Evolutionary conservation across 345 rosid genomes (phyloP), one percentile per base, ranked within the genome.

Genomic region (Garcia nutans): DNA sequence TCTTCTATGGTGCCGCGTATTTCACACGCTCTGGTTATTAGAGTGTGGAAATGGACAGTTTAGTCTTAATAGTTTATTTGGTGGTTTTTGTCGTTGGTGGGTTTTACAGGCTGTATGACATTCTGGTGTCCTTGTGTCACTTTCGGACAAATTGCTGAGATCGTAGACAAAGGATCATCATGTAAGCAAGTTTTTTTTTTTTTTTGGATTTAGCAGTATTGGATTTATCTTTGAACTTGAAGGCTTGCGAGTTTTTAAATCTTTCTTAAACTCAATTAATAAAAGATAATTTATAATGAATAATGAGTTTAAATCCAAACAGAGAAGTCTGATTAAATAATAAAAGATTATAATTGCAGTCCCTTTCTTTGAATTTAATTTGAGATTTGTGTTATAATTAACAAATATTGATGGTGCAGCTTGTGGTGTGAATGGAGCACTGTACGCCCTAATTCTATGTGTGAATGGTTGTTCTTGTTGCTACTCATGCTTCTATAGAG

Each of bases 101-200:
- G n/a, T 41, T 74, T 19, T 17, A n/a, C 73, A 86, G 88, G 88
- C 44, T 86, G 83, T 47, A 17, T 83, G 1, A 86, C 88, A 0
- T 83, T 70, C 3, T 86, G 83, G 76, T 86, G 88, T 45, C 88
- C 86, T 1, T 83, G 86, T 65, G 68, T 76, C 65, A 81, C 86
- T 6, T 85, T 85, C 12, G 88, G 86, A 37, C 78, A 45, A 72
- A 74, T 83, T 68, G 84, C 88, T 63, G 86, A 85, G 72, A 78
- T 85, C 37, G 86, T 80, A 0, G 88, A 85, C 57, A 80, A 80
- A 59, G 88, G 88, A 2, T 80, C 88, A 5, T 82, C 88, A 4
- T 3, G 88, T 85, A 70, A 73, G 82, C 67, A 9, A n/a, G n/a
- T n/a, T n/a, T n/a, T n/a, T n/a, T n/a, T n/a, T n/a, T n/a, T n/a